Evolutionary conservation across 179 eudicot genomes (phyloP).

Genomic region (Pouteria campechiana): DNA sequence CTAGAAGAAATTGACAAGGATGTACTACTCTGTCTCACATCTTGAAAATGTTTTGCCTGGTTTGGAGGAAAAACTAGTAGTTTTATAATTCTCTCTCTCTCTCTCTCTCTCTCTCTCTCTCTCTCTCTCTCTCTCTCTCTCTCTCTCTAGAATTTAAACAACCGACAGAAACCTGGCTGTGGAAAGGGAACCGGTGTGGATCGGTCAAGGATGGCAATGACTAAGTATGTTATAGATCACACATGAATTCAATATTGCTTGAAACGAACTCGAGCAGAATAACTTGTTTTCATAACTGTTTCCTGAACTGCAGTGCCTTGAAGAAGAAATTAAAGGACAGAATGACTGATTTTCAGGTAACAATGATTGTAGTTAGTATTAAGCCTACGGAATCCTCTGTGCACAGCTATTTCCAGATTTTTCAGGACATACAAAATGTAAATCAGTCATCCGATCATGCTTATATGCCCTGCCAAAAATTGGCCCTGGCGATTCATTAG

Average conservation of each 20-base stretch:
- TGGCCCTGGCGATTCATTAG: too few relatives aligned
- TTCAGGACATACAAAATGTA: too few relatives aligned
- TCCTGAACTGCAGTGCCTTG: constrained; percentile 22
- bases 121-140: too few relatives aligned
- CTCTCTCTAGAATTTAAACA: constrained; percentile 27
- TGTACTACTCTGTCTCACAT: constrained; percentile 19
- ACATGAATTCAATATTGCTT: not conserved
- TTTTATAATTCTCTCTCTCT: too few relatives aligned
- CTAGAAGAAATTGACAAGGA: constrained; percentile 35
- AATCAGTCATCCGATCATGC: too few relatives aligned
- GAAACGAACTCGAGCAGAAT: not conserved
- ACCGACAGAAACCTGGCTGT: constrained; percentile 47
- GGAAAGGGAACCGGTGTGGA: constrained; percentile 47
- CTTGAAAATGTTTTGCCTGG: too few relatives aligned
- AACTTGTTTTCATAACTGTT: constrained; percentile 3
- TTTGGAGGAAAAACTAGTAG: too few relatives aligned
- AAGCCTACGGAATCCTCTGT: too few relatives aligned
- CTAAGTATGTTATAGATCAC: constrained; percentile 24
- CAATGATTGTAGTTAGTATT: too few relatives aligned
- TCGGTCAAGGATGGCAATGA: constrained; percentile 38
- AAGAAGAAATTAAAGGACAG: constrained; percentile 37
- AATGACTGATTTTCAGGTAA: constrained; percentile 55
- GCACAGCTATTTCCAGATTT: too few relatives aligned
- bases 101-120: too few relatives aligned
- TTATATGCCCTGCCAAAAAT: too few relatives aligned